These are phyloP conservation scores for Alliaria petiolata DNA, from an alignment of 345 rosid species.

Conservation along the genomic window DNA sequence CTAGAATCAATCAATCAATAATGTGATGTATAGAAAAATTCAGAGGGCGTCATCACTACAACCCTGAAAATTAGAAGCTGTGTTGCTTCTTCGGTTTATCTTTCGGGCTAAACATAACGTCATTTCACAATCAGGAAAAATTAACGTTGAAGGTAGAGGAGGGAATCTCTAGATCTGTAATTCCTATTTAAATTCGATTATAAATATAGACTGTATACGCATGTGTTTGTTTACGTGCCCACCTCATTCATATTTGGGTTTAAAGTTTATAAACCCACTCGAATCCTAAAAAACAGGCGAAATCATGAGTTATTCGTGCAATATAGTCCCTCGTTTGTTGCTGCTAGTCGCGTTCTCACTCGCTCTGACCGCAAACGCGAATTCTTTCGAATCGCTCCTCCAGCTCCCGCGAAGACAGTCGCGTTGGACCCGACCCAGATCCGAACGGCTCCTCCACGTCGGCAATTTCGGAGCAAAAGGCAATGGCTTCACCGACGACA, in stretches of 20 bases:
- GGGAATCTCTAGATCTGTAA: conserved; percentile 6
- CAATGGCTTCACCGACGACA: conserved; percentile 67
- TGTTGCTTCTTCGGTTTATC: neutral
- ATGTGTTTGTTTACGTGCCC: neutral
- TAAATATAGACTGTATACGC: neutral
- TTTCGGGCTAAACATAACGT: conserved; percentile 7
- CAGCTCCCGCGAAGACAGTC: conserved; percentile 52
- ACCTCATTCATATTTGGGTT: neutral
- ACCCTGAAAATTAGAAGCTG: neutral
- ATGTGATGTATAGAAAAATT: neutral
- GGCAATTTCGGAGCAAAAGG: conserved; percentile 67
- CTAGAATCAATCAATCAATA: neutral
- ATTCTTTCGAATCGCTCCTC: conserved; percentile 45
- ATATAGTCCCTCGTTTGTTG: neutral
- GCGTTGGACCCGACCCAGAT: conserved; percentile 38
- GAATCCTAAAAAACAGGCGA: neutral
- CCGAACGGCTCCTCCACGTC: conserved; percentile 49
- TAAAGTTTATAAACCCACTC: neutral
- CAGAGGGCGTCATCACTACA: conserved; percentile 2
- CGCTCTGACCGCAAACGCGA: conserved; percentile 36
- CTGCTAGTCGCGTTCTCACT: conserved; percentile 7
- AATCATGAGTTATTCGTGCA: conserved; percentile 17
- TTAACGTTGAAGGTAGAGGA: neutral
- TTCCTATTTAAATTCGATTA: neutral
- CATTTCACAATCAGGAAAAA: conserved; percentile 20